Evolutionary conservation across 2,329 filamentous ascomycete genomes (phyloP), one percentile per base, ranked within the genome.

Genomic region (Taxawa tesnikishii): DNA sequence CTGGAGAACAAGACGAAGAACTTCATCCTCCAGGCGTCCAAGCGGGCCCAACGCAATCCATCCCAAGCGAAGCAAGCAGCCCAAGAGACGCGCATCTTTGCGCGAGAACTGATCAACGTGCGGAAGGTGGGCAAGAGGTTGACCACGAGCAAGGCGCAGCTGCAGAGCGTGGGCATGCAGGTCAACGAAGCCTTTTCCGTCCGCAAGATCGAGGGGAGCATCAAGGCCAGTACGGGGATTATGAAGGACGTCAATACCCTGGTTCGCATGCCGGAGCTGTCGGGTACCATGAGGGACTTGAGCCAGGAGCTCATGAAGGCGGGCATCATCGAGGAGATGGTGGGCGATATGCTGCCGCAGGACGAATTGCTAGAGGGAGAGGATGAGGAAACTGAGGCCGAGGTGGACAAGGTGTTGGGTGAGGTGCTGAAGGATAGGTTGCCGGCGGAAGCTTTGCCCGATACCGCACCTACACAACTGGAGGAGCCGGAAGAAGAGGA

Each of bases 251-350:
- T 98, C 38, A 96, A 96, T 56, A 72, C 69, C 11, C 67, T 96
- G 15, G 75, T 94, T 30, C 70, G 79, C 16, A 59, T 98, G 45
- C 90, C 90, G 8, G 82, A 94, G 61, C 65, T 96, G 39, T 83
- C 79, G 13, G 76, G 73, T 10, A 94, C 87, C 6, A 96, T 96
- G 88, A 69, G 76, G 41, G 83, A 93, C 55, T 64, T 96, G 30
- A 80, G 78, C 47, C 69, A 79, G 36, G 90, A 96, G 67, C 61
- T 96, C 44, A 81, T 94, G 56, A 92, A 85, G 63, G 88, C 90
- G 3, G 90, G 88, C 11, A 88, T 98, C 43, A 93, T 96, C 38
- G 88, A 96, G 65, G 90, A 98, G 63, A 94, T 96, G 82, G 76
- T 93, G 4, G 82, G 79, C 29, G 88, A 96, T 53, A 76, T 70